Percentiles rank a stretch among this genome's conserved stretches.
These are phyloP conservation scores for Asterochloris erici DNA, from an alignment of 139 green algal genomes.

Conservation along the genomic window DNA sequence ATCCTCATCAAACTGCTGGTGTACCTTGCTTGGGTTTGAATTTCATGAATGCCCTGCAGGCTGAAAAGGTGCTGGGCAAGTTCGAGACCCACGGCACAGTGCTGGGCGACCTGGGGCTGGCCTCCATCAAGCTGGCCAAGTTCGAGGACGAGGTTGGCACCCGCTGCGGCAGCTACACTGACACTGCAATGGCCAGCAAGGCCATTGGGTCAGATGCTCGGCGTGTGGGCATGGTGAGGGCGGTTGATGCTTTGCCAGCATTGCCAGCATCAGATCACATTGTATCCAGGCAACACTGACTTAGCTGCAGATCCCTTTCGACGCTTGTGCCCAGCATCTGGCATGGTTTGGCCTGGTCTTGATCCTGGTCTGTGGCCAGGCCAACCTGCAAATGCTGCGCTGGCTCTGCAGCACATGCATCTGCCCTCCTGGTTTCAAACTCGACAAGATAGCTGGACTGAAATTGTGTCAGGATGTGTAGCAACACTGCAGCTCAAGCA, in stretches of 20 bases:
- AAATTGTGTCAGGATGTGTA: background rate
- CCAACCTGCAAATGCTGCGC: no score
- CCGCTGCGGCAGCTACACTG: conserved; percentile 41
- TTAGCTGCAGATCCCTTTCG: background rate
- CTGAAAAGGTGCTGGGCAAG: conserved; percentile 59
- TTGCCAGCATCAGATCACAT: background rate
- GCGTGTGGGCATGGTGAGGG: conserved; percentile 28
- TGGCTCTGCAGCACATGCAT: no score
- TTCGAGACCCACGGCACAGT: conserved; percentile 61
- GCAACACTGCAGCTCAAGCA: background rate
- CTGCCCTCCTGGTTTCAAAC: no score
- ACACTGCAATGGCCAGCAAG: conserved; percentile 27
- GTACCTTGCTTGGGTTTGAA: no score
- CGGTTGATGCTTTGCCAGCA: background rate
- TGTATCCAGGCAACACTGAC: background rate
- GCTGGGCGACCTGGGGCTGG: conserved; percentile 66
- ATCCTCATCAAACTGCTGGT: no score
- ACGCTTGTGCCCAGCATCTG: background rate
- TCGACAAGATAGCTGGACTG: background rate
- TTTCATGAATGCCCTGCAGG: conserved; percentile 17
- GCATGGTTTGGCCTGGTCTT: background rate
- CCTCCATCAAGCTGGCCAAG: conserved; percentile 60
- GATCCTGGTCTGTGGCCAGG: no score
- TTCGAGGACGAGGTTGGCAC: conserved; percentile 59
- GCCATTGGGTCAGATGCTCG: conserved; percentile 33